phyloP scores from a whole-genome alignment of 768 basidiomycete genomes.

The Lactarius quietus region DNA sequence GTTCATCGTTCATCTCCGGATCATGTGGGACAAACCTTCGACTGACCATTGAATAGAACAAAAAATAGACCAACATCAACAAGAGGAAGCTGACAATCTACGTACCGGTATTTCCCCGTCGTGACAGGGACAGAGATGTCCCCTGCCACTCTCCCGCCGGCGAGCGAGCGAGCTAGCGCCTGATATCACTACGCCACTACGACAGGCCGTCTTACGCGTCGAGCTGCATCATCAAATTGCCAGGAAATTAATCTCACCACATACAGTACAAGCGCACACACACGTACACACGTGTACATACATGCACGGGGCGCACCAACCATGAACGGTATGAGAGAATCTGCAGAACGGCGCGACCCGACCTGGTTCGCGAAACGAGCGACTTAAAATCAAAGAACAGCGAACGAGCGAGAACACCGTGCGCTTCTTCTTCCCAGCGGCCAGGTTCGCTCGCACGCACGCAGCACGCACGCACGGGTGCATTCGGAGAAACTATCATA shows the following conservation, averaged over 20 bases:
- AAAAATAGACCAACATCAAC: neutral
- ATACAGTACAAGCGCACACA: too few relatives aligned
- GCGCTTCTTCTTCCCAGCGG: neutral
- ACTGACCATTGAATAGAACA: neutral
- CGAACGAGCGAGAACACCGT: neutral
- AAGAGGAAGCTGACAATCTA: neutral
- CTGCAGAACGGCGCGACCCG: neutral
- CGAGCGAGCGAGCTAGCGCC: too few relatives aligned
- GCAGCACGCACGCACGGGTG: neutral
- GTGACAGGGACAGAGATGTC: neutral
- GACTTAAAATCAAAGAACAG: neutral
- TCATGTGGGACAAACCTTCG: neutral
- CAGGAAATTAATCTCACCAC: too few relatives aligned
- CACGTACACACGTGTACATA: neutral
- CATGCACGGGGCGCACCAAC: neutral
- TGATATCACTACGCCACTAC: too few relatives aligned
- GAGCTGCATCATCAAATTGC: neutral
- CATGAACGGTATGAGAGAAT: neutral
- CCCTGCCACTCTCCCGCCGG: neutral
- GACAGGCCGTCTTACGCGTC: neutral
- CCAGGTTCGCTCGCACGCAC: neutral
- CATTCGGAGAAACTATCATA: neutral
- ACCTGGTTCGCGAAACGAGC: neutral
- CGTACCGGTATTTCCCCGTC: neutral
- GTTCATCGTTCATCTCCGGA: neutral